Evolutionary conservation across 2,329 filamentous ascomycete genomes (phyloP), one percentile per base, ranked within the genome.

Genomic region (Calonectria hongkongensis): DNA sequence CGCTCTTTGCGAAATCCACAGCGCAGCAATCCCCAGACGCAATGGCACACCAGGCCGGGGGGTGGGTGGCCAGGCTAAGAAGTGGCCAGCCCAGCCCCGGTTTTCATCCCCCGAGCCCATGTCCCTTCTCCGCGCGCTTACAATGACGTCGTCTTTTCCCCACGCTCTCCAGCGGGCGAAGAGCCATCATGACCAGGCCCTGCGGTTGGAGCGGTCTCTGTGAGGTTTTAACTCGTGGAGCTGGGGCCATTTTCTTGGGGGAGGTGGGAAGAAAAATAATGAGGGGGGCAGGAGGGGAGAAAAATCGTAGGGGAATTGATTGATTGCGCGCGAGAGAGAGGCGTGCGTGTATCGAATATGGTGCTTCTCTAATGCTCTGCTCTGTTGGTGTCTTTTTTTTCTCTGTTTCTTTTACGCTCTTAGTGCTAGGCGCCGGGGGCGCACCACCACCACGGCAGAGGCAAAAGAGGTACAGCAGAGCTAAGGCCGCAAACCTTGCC

Each of bases 141-240:
- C 65, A 62, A 78, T 80, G 78, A 79, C 78, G 78, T 80, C 77
- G 77, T 45, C 15, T 48, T 60, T 79, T 78, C 78, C 73, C 77
- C 78, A 79, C 73, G 72, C 66, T 63, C 62, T 36, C 33, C 33
- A 58, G 54, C 21, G 54, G 25, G 54, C 21, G 13, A 25, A 21
- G 13, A 12, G 21, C 39, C 54, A 60, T 41, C 54, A 60, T 43
- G 72, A 50, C 63, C 58, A 66, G 48, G 68, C 60, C 60, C 71
- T 69, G 64, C 64, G 73, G 66, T 60, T 71, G 63, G 50, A 64
- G 74, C 64, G 72, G 73, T 67, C 64, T 33, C 21, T 47, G 30
- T 51, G 60, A 45, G 25, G 43, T 4, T 27, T 66, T 30, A 50
- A 62, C 62, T 50, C 60, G 50, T 33, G 21, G 18, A 51, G 50